Conservation (phyloP, 1,284 basidiomycete species). For the Boletellus deceptivus region DNA sequence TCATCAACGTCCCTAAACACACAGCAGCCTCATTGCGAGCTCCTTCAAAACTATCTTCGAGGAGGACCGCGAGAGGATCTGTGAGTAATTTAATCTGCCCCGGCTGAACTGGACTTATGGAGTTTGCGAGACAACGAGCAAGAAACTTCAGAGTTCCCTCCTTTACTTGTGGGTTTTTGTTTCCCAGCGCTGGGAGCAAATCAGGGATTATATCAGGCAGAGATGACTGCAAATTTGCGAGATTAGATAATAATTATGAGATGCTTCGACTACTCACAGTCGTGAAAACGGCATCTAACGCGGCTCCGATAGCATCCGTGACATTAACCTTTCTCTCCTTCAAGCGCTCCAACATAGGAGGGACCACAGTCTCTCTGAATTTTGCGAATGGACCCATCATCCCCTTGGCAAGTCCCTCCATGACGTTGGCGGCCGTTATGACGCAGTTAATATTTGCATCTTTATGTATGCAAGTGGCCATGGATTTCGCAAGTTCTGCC, state of each 20-base stretch:
- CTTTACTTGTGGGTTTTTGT: slow-evolving; percentile 97
- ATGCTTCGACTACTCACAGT: slow-evolving; percentile 54
- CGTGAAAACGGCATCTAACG: slow-evolving; percentile 87
- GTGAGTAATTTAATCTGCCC: slow-evolving; percentile 84
- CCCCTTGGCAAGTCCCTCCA: slow-evolving; percentile 86
- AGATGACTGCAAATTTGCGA: slow-evolving; percentile 56
- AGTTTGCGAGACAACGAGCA: slow-evolving; percentile 74
- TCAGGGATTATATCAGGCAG: slow-evolving; percentile 86
- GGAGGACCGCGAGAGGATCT: slow-evolving; percentile 72
- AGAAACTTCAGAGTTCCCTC: slow-evolving; percentile 92
- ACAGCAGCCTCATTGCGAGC: slow-evolving; percentile 89
- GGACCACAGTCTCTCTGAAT: slow-evolving; percentile 74
- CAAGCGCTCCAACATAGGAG: slow-evolving; percentile 83
- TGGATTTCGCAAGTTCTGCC: slow-evolving; percentile 68
- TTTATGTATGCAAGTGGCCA: slow-evolving; percentile 80
- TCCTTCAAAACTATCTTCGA: slow-evolving; percentile 89
- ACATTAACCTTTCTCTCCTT: slow-evolving; percentile 94
- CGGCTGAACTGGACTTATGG: slow-evolving; percentile 64
- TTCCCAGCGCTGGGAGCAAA: slow-evolving; percentile 72
- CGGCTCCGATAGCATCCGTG: slow-evolving; percentile 84
- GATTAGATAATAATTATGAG: slow-evolving; percentile 12
- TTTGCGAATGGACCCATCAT: slow-evolving; percentile 74
- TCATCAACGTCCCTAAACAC: slow-evolving; percentile 91
- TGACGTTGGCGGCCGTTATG: slow-evolving; percentile 80
- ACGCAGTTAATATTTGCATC: slow-evolving; percentile 98